Base-by-base conservation (phyloP, 176 grass and related monocot genomes). In the Triticum dicoccoides region DNA sequence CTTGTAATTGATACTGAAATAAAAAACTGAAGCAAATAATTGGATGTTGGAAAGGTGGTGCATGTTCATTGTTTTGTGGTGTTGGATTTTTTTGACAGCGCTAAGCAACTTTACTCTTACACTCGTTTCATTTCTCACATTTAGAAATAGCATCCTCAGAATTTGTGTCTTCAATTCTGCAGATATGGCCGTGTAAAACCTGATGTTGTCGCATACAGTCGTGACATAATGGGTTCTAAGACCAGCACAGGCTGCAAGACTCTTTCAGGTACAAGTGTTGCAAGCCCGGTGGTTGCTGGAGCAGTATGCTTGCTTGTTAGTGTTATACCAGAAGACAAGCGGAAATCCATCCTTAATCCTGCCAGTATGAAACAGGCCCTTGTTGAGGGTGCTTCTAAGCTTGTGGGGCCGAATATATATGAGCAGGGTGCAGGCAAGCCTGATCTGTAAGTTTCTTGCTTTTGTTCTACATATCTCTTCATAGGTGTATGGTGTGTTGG, bases 161-260 rank as follows among this genome's bases (percentile, higher is more conserved):
- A 80, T 20, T 4, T 90, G 23, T 80, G 29, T 25, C 61, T 87
- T 91, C 14, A 20, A 82, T 88, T 81, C 61, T 83, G 42, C 87
- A 98, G 96, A 61, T 98, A 98, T 94, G 96, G 96, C 17, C 93
- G 96, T 69, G 92, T 98, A 20, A 98, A 98, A 86, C 96, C 96
- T 67, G 96, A 98, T 59, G 82, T 98, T 69, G 96, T 98, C 74
- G 96, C 96, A 61, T 98, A 96, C 86, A 94, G 96, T 84, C 91
- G 93, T 85, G 96, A 98, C 66, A 98, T 98, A 92, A 92, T 96
- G 82, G 96, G 96, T 65, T 98, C 96, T 5, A 98, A 96, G 92
- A 98, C 96, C 87, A 98, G 96, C 90, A 96, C 96, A 69, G 96
- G 93, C 66, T 96, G 96, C 87, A 98, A 98, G 86, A 95, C 90